A percentile compares a stretch with the other conserved stretches of the same genome.
phyloP scores from a whole-genome alignment of 2,329 filamentous ascomycete species.

The Aspergillus uvarum region DNA sequence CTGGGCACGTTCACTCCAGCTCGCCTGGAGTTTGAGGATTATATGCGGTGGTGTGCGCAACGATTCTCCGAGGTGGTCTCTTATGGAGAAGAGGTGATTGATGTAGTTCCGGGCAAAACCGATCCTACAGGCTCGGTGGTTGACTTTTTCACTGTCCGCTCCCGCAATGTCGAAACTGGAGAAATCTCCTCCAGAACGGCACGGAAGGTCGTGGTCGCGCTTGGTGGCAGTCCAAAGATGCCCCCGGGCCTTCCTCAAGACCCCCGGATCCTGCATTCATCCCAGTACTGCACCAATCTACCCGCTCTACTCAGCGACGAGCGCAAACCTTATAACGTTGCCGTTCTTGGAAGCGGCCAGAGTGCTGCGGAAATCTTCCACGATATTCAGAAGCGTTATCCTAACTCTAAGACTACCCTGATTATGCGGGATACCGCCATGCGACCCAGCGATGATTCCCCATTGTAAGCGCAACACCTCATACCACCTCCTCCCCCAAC shows the following conservation, averaged over 20 bases:
- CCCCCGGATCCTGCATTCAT: conserved; percentile 80
- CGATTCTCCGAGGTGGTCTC: conserved; percentile 72
- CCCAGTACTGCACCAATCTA: conserved; percentile 65
- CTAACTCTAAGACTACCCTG: conserved; percentile 73
- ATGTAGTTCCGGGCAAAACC: conserved; percentile 62
- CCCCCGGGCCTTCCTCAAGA: conserved; percentile 67
- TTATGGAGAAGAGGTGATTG: conserved; percentile 75
- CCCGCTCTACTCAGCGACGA: conserved; percentile 41
- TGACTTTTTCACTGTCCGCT: conserved; percentile 66
- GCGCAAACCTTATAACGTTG: conserved; percentile 63
- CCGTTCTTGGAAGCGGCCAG: conserved; percentile 85
- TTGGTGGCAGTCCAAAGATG: conserved; percentile 68
- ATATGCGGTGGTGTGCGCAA: conserved; percentile 86
- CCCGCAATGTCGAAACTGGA: conserved; percentile 57
- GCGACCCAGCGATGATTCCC: conserved; percentile 89
- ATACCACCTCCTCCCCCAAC: not conserved
- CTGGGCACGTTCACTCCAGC: conserved; percentile 83
- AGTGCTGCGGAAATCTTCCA: conserved; percentile 94
- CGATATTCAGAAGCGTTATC: conserved; percentile 78
- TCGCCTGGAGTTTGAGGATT: conserved; percentile 89
- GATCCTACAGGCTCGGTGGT: conserved; percentile 51
- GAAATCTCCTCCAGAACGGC: conserved; percentile 41
- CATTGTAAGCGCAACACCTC: conserved; percentile 65
- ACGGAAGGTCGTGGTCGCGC: conserved; percentile 61
- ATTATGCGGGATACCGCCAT: conserved; percentile 82